Base-by-base conservation (phyloP, 345 rosid genomes). In the Eucalyptus sp. region DNA sequence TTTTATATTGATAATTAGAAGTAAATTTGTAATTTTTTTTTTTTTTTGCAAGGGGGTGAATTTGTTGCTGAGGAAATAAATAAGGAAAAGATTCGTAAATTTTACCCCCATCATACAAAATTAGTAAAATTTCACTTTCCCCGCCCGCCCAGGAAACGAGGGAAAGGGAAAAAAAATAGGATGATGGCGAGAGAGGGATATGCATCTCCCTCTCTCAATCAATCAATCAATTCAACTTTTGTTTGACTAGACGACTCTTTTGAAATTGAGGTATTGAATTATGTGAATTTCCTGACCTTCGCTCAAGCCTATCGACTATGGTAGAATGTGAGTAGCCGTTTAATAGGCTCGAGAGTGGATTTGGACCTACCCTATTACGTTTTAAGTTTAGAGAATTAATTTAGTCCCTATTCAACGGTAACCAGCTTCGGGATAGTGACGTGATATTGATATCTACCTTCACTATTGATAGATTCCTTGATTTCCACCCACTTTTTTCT, bases 401-500 rank as follows among this genome's bases (percentile, higher is more conserved):
- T 52, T 52, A 20, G 25, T 52, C 25, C 0, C 10, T 20, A 20
- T 52, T 10, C 10, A 2, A 3, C 2, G 0, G 2, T 52, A 20
- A 52, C 10, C 58, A 8, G 10, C 25, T 7, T 52, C 10, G 0
- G 25, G 58, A 52, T 52, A 52, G 8, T 20, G 10, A 52, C 3
- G 1, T 52, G 2, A 52, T 52, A 18, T 20, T 52, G 2, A 52
- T 52, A 18, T 20, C 4, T 20, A 20, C 25, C 58, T 52, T 52
- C 10, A 8, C 25, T 52, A 52, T 52, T 52, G 25, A 52, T 20
- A 52, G 1, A 52, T 52, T 2, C 8, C 10, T 52, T 4, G 1
- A 52, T 52, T 7, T 52, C 10, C 58, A 52, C 4, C 58, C 10
- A 8, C 20, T 20, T 10, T 20, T 52, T 52, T 52, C 4, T 52